Base-by-base conservation (phyloP, 805 yeast species). In the Kodamaea jinghongensis region DNA sequence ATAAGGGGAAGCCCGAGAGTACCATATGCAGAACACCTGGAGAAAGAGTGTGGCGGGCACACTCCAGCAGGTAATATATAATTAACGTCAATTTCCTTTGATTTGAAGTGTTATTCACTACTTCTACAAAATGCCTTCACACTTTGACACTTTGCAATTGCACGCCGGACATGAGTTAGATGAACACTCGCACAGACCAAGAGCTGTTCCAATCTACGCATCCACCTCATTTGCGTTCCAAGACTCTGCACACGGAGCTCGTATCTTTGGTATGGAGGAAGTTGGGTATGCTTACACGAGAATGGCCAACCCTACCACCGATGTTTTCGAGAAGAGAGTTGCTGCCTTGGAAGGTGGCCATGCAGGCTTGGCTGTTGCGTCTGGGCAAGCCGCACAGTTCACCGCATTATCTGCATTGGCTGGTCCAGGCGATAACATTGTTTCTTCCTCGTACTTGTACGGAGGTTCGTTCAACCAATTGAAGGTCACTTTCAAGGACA, bases 401-500 rank as follows among this genome's bases (percentile, higher is more conserved):
- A 59, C 85, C 43, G 95, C 96, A 14, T 71, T 89, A 60, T 75
- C 86, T 26, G 87, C 87, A 41, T 73, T 89, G 51, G 95, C 96
- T 28, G 88, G 84, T 51, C 63, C 78, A 41, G 98, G 98, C 53
- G 96, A 88, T 60, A 93, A 93, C 69, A 77, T 91, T 50, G 78
- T 91, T 40, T 82, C 96, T 22, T 83, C 96, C 16, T 78, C 95
- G 5, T 87, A 60, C 71, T 71, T 91, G 46, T 91, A 93, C 60
- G 99, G 99, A 50, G 99, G 99, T 55, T 90, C 97, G 43, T 89
- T 83, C 70, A 91, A 91, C 63, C 96, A 91, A 63, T 86, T 91
- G 74, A 89, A 88, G 65, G 95, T 88, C 50, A 82, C 93, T 15
- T 85, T 91, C 74, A 86, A 86, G 67, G 23, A 20, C 23, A 78